Conservation (phyloP, 2,329 filamentous ascomycete genomes). For the Talaromyces sp. region DNA sequence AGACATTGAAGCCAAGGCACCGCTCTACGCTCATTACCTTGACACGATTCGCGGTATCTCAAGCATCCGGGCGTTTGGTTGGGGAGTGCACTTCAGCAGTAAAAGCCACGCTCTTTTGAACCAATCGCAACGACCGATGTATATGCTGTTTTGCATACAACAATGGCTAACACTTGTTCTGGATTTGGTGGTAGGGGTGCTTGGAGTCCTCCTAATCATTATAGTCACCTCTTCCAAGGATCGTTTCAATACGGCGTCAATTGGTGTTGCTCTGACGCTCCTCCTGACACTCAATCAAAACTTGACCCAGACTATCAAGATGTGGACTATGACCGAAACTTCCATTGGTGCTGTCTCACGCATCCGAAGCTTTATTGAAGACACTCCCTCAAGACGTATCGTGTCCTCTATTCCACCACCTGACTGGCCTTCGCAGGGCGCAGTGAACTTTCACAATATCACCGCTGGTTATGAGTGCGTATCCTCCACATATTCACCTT, state of each 20-base stretch:
- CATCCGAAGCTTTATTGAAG: constrained; percentile 51
- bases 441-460: constrained; percentile 42
- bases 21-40: constrained; percentile 56
- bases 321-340: constrained; percentile 58
- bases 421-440: constrained; percentile 45
- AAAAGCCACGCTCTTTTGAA: constrained; percentile 52
- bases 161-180: constrained; percentile 55
- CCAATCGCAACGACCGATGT: constrained; percentile 55
- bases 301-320: constrained; percentile 48
- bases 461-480: constrained; percentile 44
- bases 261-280: constrained; percentile 54
- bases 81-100: constrained; percentile 43
- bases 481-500: not conserved
- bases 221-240: constrained; percentile 46
- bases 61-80: constrained; percentile 56
- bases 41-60: constrained; percentile 55
- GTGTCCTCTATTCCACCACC: constrained; percentile 38
- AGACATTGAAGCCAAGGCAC: constrained; percentile 60
- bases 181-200: constrained; percentile 47
- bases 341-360: constrained; percentile 56
- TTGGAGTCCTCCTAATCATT: constrained; percentile 49
- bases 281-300: constrained; percentile 53
- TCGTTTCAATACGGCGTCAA: constrained; percentile 45
- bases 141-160: constrained; percentile 56
- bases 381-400: constrained; percentile 40